Evolutionary conservation across 192 early-diverging fungal genomes (phyloP).

Genomic region (Thoreauomyces humboldtii): DNA sequence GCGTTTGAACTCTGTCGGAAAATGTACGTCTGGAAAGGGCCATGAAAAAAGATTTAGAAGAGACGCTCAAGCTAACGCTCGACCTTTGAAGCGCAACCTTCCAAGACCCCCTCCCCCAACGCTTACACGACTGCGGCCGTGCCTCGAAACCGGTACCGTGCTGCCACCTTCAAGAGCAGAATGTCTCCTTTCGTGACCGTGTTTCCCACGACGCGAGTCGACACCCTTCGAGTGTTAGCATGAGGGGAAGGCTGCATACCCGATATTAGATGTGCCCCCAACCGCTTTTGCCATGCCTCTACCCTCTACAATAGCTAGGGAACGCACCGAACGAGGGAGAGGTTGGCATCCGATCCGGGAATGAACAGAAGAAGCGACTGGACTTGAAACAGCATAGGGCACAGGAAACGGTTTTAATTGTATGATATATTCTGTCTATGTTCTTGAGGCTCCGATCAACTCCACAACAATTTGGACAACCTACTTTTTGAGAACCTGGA

Average conservation of each 20-base stretch:
- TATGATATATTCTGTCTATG: too few relatives aligned
- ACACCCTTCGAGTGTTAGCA: conserved; percentile 37
- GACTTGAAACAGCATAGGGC: too few relatives aligned
- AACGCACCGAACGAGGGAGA: too few relatives aligned
- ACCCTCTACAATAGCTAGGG: too few relatives aligned
- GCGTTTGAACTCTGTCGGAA: conserved; percentile 18
- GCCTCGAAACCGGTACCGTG: conserved; percentile 15
- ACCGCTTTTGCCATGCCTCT: too few relatives aligned
- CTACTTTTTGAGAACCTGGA: too few relatives aligned
- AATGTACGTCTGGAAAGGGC: background rate
- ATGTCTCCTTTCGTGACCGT: conserved; percentile 48
- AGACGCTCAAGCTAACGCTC: background rate
- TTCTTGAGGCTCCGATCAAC: too few relatives aligned
- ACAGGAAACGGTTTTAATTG: too few relatives aligned
- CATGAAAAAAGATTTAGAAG: background rate
- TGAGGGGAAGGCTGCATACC: conserved; percentile 4
- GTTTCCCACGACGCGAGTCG: conserved; percentile 45
- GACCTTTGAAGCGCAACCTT: background rate
- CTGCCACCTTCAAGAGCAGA: conserved; percentile 46
- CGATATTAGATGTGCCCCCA: too few relatives aligned
- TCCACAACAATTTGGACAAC: too few relatives aligned
- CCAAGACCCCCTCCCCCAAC: conserved; percentile 43
- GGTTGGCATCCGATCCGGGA: too few relatives aligned
- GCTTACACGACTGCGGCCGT: conserved; percentile 29
- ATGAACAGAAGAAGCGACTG: too few relatives aligned